Base-by-base conservation (phyloP, 2,329 filamentous ascomycete species). In the Rhexocercosporidium sp. region DNA sequence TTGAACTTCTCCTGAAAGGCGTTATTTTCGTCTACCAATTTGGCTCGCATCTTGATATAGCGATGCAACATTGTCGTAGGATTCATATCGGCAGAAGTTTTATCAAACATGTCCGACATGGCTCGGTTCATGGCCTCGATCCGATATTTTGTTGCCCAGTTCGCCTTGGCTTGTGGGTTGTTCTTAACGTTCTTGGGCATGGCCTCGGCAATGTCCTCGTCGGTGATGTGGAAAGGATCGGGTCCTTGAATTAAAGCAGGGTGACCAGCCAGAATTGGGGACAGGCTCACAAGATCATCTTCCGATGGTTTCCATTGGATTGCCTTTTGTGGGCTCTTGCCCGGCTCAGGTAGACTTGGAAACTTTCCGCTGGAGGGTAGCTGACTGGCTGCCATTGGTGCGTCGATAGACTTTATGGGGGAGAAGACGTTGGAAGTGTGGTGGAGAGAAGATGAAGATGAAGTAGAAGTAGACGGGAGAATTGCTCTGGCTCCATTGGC, bases 91-190 rank as follows among this genome's bases (percentile, higher is more conserved):
- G 65, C 25, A 62, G 56, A 39, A 44, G 70, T 51, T 31, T 67
- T 64, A 3, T 63, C 54, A 39, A 77, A 73, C 51, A 73, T 69
- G 18, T 70, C 63, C 46, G 67, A 64, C 63, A 78, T 68, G 7
- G 71, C 70, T 56, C 67, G 70, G 47, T 78, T 76, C 25, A 79
- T 59, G 5, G 65, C 65, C 29, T 71, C 71, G 20, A 79, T 62
- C 29, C 76, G 75, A 64, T 70, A 78, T 18, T 67, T 70, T 22
- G 71, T 70, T 22, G 67, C 69, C 56, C 75, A 75, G 60, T 77
- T 68, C 29, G 61, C 60, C 47, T 65, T 66, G 47, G 73, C n/a
- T 39, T 56, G 25, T 18, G 57, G 69, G 11, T 68, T 57, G 18
- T 70, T 59, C 31, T 69, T 70, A 29, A 75, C 73, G 41, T 70